Evolutionary conservation across 108 stramenopile genomes (phyloP).

Genomic region (Epipyxis sp.): DNA sequence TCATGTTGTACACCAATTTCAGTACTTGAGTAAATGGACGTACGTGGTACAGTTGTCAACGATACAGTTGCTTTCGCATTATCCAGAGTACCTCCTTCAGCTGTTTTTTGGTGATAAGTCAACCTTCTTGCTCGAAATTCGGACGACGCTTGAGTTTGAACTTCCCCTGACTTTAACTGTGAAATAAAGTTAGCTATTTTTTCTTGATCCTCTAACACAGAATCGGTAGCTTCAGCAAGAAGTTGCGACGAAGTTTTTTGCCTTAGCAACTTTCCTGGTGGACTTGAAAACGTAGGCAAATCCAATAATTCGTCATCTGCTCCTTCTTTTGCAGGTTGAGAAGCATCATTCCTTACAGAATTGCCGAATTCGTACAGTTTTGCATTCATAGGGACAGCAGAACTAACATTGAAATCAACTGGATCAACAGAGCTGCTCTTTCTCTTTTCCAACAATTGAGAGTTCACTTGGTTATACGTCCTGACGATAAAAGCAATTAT

Average conservation of each 20-base stretch:
- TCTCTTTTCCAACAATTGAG: background rate
- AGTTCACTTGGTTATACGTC: background rate
- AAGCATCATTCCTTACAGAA: background rate
- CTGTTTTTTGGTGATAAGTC: slow-evolving; percentile 23
- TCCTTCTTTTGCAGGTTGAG: background rate
- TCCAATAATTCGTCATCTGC: background rate
- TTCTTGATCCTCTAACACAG: slow-evolving; percentile 2
- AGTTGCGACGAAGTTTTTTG: background rate
- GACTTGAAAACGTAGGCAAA: background rate
- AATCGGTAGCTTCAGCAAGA: background rate
- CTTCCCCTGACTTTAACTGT: slow-evolving; percentile 16
- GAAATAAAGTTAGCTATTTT: slow-evolving; percentile 24
- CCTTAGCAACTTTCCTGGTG: background rate
- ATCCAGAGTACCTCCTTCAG: background rate
- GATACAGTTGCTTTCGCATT: background rate
- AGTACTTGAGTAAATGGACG: background rate
- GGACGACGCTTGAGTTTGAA: slow-evolving; percentile 3
- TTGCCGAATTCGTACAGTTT: background rate
- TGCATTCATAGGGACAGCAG: background rate
- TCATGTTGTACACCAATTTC: slow-evolving; percentile 29
- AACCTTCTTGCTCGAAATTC: slow-evolving; percentile 22
- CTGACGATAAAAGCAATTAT: background rate
- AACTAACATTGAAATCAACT: background rate
- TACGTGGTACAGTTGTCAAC: background rate
- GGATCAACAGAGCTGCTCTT: background rate